Evolutionary conservation across 305 asterid species (phyloP).

Genomic region (Nicotiana rustica): DNA sequence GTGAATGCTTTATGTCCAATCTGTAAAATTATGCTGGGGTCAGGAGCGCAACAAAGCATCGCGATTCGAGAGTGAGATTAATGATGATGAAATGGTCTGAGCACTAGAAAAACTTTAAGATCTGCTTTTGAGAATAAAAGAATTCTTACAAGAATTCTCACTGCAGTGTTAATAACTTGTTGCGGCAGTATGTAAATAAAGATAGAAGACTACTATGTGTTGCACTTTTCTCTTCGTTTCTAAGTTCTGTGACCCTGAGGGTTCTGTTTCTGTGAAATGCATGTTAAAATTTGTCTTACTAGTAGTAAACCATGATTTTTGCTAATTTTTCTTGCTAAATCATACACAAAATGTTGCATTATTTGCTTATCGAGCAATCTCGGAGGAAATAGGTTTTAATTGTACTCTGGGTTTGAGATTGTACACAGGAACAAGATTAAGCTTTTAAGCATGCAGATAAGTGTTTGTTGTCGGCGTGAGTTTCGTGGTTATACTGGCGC

Average conservation of each 20-base stretch:
- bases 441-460: background rate
- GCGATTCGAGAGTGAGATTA: too few species aligned
- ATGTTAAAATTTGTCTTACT: background rate
- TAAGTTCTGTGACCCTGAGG: background rate
- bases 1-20: background rate
- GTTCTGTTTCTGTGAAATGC: background rate
- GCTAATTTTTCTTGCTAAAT: background rate
- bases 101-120: background rate
- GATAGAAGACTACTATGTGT: background rate
- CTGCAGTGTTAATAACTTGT: background rate
- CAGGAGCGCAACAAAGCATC: background rate
- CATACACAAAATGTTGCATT: background rate
- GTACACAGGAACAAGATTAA: background rate
- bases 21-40: slow-evolving; percentile 6
- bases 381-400: background rate
- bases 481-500: too few species aligned
- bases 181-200: slow-evolving; percentile 3
- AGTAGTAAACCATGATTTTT: background rate
- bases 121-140: background rate
- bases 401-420: background rate
- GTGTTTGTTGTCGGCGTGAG: background rate
- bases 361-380: background rate
- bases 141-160: slow-evolving; percentile 28
- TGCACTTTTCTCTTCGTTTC: background rate
- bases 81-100: slow-evolving; percentile 15